These are phyloP conservation scores for Deakozyma indianensis DNA, from an alignment of 805 yeast genomes.

Conservation along the genomic window DNA sequence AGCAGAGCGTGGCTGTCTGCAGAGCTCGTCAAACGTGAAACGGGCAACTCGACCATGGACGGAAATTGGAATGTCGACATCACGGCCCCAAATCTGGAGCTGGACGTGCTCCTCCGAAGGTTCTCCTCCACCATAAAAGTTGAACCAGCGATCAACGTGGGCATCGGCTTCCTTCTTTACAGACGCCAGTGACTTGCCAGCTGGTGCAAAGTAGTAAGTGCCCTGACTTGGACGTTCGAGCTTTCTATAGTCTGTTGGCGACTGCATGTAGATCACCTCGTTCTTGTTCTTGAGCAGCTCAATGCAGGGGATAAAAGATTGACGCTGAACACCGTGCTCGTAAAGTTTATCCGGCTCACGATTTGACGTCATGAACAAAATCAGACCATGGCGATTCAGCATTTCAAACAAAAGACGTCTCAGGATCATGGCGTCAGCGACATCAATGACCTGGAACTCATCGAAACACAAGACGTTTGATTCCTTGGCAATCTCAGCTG, in stretches of 20 bases:
- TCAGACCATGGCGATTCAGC: conserved; percentile 53
- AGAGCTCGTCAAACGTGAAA: conserved; percentile 72
- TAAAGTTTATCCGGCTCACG: conserved; percentile 90
- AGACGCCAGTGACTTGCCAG: conserved; percentile 41
- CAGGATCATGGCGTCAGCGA: conserved; percentile 94
- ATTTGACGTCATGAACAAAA: conserved; percentile 86
- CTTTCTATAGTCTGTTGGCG: conserved; percentile 90
- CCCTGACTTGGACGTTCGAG: conserved; percentile 70
- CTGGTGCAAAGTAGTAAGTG: conserved; percentile 62
- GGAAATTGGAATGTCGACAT: conserved; percentile 58
- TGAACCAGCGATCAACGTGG: conserved; percentile 69
- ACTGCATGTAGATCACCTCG: conserved; percentile 64
- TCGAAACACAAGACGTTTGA: conserved; percentile 83
- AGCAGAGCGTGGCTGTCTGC: conserved; percentile 80
- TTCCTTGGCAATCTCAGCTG: conserved; percentile 64
- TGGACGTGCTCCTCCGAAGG: conserved; percentile 22
- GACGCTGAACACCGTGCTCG: conserved; percentile 87
- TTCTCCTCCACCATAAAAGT: conserved; percentile 50
- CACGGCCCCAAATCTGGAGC: conserved; percentile 73
- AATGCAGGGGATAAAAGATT: conserved; percentile 85
- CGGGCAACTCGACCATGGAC: conserved; percentile 76
- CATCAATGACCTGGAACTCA: conserved; percentile 96
- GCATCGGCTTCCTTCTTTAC: conserved; percentile 33
- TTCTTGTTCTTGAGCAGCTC: conserved; percentile 59
- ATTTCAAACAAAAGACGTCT: conserved; percentile 64